These are phyloP conservation scores for Jimgerdemannia flammicorona DNA, from an alignment of 192 early-diverging fungal species.

Conservation along the genomic window DNA sequence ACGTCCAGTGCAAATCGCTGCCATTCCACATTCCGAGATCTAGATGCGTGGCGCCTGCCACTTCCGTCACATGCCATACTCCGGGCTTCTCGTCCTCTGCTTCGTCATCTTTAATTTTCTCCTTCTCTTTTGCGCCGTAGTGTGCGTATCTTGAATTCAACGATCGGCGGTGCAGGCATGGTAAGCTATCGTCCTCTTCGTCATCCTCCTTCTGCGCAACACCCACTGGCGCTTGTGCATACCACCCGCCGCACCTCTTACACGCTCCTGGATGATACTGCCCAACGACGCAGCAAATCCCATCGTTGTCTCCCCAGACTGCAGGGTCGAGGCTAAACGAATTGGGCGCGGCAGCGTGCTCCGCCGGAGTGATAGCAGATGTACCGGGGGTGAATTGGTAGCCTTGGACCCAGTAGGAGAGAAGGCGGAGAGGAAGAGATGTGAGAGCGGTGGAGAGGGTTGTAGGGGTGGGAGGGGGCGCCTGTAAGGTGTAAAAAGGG, in stretches of 20 bases:
- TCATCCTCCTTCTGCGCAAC: not conserved
- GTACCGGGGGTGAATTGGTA: not conserved
- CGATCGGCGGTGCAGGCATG: too few species aligned
- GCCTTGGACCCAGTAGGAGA: not conserved
- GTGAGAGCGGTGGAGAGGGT: too few species aligned
- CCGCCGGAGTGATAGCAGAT: not conserved
- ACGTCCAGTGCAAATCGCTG: not conserved
- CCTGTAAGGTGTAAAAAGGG: not conserved
- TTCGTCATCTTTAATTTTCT: not conserved
- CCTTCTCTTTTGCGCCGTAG: not conserved
- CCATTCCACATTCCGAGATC: constrained; percentile 3
- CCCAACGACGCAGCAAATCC: not conserved
- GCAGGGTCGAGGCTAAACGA: not conserved
- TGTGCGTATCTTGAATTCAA: not conserved
- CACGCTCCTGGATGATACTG: not conserved
- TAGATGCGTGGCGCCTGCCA: not conserved
- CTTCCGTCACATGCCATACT: constrained; percentile 1
- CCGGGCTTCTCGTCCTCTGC: not conserved
- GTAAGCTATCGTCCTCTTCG: not conserved
- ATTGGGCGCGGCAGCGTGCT: not conserved
- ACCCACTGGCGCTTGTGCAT: too few species aligned
- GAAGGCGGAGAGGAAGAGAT: not conserved
- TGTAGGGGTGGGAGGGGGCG: not conserved
- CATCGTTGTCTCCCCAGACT: not conserved
- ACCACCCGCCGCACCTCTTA: not conserved